A percentile compares a stretch with the other conserved stretches of the same genome.
These are phyloP conservation scores for Begonia fuchsioides DNA, from an alignment of 306 rosid genomes.

Conservation along the genomic window DNA sequence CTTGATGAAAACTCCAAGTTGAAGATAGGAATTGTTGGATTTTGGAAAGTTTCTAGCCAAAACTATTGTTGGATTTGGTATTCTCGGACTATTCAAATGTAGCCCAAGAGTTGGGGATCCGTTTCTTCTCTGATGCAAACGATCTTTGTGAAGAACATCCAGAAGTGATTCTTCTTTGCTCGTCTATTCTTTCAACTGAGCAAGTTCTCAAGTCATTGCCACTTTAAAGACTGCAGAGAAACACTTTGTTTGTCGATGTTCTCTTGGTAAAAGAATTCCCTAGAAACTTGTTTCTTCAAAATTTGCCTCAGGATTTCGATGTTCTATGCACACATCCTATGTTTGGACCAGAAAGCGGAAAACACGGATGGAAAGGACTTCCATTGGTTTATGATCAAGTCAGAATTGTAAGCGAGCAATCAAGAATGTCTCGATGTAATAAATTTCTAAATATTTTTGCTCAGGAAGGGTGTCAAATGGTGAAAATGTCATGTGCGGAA, in stretches of 20 bases:
- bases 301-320: conserved; percentile 49
- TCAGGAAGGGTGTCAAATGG: conserved; percentile 77
- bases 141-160: conserved; percentile 93
- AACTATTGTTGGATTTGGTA: conserved; percentile 41
- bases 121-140: conserved; percentile 44
- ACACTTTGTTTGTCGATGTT: conserved; percentile 79
- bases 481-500: conserved; percentile 84
- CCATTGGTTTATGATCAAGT: conserved; percentile 68
- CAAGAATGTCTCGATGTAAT: conserved; percentile 46
- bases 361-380: conserved; percentile 64
- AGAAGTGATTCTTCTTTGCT: conserved; percentile 69
- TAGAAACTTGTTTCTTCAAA: conserved; percentile 53
- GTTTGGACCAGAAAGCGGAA: conserved; percentile 97
- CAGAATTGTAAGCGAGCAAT: conserved; percentile 39
- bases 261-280: conserved; percentile 89
- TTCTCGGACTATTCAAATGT: conserved; percentile 59
- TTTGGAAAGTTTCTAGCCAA: conserved; percentile 86
- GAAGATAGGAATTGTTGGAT: conserved; percentile 63
- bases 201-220: conserved; percentile 66
- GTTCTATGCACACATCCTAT: conserved; percentile 87
- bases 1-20: conserved; percentile 35
- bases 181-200: conserved; percentile 77
- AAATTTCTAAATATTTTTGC: conserved; percentile 61
- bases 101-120: conserved; percentile 46
- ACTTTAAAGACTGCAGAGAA: conserved; percentile 62